Conservation (phyloP, 2,329 filamentous ascomycete genomes). For the Fusarium lyarnte region DNA sequence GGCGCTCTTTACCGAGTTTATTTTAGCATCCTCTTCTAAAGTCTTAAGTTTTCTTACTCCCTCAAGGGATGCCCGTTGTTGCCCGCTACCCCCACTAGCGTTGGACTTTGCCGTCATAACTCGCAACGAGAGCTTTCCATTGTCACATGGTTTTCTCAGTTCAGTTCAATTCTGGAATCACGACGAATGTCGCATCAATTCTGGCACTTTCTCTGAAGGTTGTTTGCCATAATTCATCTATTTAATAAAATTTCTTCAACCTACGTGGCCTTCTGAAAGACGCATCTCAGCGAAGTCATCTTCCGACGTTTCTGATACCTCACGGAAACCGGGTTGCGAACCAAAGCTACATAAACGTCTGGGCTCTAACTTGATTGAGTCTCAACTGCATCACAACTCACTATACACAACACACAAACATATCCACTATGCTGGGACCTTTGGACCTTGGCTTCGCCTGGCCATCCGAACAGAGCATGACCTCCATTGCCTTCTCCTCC, state of each 20-base stretch:
- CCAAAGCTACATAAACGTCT: slow-evolving; percentile 44
- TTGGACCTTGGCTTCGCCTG: slow-evolving; percentile 31
- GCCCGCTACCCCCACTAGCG: slow-evolving; percentile 16
- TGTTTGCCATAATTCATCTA: not conserved
- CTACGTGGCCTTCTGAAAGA: slow-evolving; percentile 21
- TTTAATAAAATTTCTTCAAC: not conserved
- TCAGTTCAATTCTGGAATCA: slow-evolving; percentile 32
- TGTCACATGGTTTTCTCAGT: slow-evolving; percentile 26
- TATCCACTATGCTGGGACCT: slow-evolving; percentile 34
- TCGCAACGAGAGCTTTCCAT: not conserved
- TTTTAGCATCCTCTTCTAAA: not conserved
- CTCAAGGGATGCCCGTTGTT: not conserved
- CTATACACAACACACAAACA: not conserved
- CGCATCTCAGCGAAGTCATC: slow-evolving; percentile 47
- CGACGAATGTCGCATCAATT: slow-evolving; percentile 9
- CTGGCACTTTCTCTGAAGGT: slow-evolving; percentile 8
- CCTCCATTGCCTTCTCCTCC: slow-evolving; percentile 38
- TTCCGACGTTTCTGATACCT: not conserved
- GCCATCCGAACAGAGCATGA: slow-evolving; percentile 30
- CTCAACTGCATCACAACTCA: slow-evolving; percentile 20
- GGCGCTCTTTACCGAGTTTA: not conserved
- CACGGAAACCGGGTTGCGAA: slow-evolving; percentile 45
- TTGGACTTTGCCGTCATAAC: slow-evolving; percentile 14
- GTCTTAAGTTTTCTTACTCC: not conserved
- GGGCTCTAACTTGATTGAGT: slow-evolving; percentile 31